These are phyloP conservation scores for Trichoderma pleuroti DNA, from an alignment of 2,329 filamentous ascomycete genomes.

Conservation along the genomic window DNA sequence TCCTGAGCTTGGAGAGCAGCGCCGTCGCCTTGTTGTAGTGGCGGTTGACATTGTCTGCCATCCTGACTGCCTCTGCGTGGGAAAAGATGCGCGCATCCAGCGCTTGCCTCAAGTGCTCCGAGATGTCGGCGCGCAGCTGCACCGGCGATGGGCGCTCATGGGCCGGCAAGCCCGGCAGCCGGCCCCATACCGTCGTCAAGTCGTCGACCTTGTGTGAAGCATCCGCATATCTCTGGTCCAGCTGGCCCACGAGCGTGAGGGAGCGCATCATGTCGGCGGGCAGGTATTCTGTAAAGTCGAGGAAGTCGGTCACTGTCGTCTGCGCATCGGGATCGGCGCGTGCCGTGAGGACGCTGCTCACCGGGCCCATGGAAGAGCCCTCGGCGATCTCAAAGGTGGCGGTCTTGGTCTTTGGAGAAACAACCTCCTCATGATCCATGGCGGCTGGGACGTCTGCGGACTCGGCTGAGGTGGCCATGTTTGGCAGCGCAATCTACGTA, in stretches of 20 bases:
- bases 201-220: slow-evolving; percentile 54
- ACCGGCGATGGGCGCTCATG: slow-evolving; percentile 48
- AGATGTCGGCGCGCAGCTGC: slow-evolving; percentile 57
- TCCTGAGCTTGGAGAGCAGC: slow-evolving; percentile 56
- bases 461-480: slow-evolving; percentile 28
- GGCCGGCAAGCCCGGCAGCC: slow-evolving; percentile 47
- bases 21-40: slow-evolving; percentile 60
- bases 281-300: slow-evolving; percentile 67
- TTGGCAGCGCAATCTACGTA: not conserved
- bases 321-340: slow-evolving; percentile 64
- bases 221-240: slow-evolving; percentile 57
- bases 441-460: slow-evolving; percentile 2
- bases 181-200: slow-evolving; percentile 55
- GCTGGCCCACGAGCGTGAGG: slow-evolving; percentile 61
- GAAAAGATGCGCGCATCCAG: slow-evolving; percentile 56
- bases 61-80: slow-evolving; percentile 59
- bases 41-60: slow-evolving; percentile 60
- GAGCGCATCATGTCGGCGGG: slow-evolving; percentile 65
- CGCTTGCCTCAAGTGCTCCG: slow-evolving; percentile 52
- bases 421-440: slow-evolving; percentile 26
- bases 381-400: slow-evolving; percentile 28
- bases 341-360: slow-evolving; percentile 44
- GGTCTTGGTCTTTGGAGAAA: slow-evolving; percentile 29
- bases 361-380: slow-evolving; percentile 31
- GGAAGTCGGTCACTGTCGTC: slow-evolving; percentile 66